These are phyloP conservation scores for Candida quercuum DNA, from an alignment of 805 yeast species.

Conservation along the genomic window DNA sequence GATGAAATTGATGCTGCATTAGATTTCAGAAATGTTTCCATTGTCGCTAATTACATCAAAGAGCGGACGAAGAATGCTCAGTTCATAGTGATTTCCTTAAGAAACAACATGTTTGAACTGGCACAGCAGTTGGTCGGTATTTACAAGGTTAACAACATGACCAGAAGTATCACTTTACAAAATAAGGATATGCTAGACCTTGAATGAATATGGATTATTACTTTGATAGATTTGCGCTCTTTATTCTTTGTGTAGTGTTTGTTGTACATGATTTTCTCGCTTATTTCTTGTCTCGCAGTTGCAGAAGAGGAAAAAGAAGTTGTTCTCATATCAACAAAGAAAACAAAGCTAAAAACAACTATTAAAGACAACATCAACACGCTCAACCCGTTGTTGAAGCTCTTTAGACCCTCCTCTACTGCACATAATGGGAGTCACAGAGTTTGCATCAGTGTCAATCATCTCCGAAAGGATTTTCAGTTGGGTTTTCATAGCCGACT, in stretches of 20 bases:
- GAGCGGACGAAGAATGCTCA: conserved; percentile 96
- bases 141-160: conserved; percentile 88
- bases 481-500: conserved; percentile 82
- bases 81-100: conserved; percentile 87
- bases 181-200: conserved; percentile 46
- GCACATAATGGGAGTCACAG: not conserved
- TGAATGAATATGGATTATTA: not conserved
- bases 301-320: too few relatives aligned
- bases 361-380: not conserved
- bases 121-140: conserved; percentile 94
- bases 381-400: too few relatives aligned
- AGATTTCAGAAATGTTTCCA: conserved; percentile 94
- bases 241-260: too few relatives aligned
- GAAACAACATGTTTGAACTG: conserved; percentile 97
- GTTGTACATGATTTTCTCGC: too few relatives aligned
- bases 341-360: not conserved
- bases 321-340: too few relatives aligned
- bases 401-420: too few relatives aligned
- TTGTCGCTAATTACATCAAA: conserved; percentile 94
- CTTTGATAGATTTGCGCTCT: too few relatives aligned
- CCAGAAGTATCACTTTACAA: conserved; percentile 73
- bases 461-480: conserved; percentile 28
- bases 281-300: too few relatives aligned
- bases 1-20: conserved; percentile 99
- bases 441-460: conserved; percentile 27